A percentile compares a stretch with the other conserved stretches of the same genome.
Conservation (phyloP, 768 basidiomycete species). For the Lyophyllum semitale region DNA sequence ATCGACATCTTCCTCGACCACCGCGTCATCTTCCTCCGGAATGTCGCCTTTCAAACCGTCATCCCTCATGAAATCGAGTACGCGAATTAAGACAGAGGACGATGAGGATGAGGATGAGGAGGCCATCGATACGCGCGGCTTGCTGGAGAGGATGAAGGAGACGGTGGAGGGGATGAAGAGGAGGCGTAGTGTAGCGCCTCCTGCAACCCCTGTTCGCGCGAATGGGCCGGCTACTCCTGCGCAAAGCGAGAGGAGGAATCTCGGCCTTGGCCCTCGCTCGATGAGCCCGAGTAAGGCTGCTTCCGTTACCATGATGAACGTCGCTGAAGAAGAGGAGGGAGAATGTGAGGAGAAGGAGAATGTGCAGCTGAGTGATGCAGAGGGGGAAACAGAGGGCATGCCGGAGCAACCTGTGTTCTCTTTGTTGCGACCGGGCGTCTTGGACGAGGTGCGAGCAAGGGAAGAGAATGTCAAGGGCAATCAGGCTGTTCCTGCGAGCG, state of each 20-base stretch:
- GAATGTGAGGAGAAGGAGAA: conserved; percentile 19
- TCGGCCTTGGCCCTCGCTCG: neutral
- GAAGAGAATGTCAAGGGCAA: conserved; percentile 2
- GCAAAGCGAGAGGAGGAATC: neutral
- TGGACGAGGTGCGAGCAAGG: conserved; percentile 12
- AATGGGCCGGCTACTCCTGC: neutral
- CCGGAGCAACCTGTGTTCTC: conserved; percentile 15
- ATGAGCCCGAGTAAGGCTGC: conserved; percentile 10
- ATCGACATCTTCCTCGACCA: conserved; percentile 4
- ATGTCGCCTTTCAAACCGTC: neutral
- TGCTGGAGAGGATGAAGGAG: conserved; percentile 52
- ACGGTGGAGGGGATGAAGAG: conserved; percentile 50
- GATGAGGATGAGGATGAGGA: conserved; percentile 32
- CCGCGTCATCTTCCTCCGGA: neutral
- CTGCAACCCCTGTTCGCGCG: conserved; percentile 15
- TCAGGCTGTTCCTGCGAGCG: neutral
- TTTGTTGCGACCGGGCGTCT: conserved; percentile 21
- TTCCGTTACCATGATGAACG: conserved; percentile 10
- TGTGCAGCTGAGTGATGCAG: conserved; percentile 3
- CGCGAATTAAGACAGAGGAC: conserved; percentile 16
- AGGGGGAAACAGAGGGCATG: neutral
- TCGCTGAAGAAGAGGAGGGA: conserved; percentile 25
- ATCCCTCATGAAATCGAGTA: conserved; percentile 9
- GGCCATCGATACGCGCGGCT: conserved; percentile 37
- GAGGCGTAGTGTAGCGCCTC: conserved; percentile 35